These are phyloP conservation scores for Diaporthe aspalathi DNA, from an alignment of 2,329 filamentous ascomycete genomes.

Conservation along the genomic window DNA sequence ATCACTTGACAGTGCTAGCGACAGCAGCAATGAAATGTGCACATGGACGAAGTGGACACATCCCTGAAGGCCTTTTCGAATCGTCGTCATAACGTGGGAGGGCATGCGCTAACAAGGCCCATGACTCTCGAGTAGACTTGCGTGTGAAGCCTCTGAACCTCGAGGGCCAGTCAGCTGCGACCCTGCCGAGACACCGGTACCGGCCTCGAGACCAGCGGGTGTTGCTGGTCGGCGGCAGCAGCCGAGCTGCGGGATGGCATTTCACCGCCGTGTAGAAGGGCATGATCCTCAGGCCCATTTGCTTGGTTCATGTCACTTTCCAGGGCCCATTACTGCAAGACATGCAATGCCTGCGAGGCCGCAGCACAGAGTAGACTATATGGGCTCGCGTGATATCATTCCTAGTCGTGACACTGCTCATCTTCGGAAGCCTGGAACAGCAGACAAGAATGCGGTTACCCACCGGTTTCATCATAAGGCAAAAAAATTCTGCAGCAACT, in stretches of 20 bases:
- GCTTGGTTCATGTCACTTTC: background rate
- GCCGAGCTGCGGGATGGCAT: background rate
- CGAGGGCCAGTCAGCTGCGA: constrained; percentile 14
- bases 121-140: constrained; percentile 6
- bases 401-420: background rate
- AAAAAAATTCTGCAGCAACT: constrained; percentile 19
- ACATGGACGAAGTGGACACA: background rate
- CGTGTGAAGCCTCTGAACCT: background rate
- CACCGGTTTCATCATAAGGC: constrained; percentile 22
- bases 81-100: constrained; percentile 5
- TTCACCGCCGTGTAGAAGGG: background rate
- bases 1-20: constrained; percentile 9
- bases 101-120: constrained; percentile 2
- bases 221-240: background rate
- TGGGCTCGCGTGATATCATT: constrained; percentile 13
- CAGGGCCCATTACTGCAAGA: background rate
- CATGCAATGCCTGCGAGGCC: background rate
- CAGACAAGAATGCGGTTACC: constrained; percentile 7
- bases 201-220: constrained; percentile 15
- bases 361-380: background rate
- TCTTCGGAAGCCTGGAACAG: background rate
- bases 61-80: background rate
- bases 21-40: constrained; percentile 19
- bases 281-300: background rate
- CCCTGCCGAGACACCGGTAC: constrained; percentile 26